Evolutionary conservation across 164 flowering plant genomes (phyloP), one percentile per base, ranked within the genome.

Genomic region (Vitis rotundifolia): DNA sequence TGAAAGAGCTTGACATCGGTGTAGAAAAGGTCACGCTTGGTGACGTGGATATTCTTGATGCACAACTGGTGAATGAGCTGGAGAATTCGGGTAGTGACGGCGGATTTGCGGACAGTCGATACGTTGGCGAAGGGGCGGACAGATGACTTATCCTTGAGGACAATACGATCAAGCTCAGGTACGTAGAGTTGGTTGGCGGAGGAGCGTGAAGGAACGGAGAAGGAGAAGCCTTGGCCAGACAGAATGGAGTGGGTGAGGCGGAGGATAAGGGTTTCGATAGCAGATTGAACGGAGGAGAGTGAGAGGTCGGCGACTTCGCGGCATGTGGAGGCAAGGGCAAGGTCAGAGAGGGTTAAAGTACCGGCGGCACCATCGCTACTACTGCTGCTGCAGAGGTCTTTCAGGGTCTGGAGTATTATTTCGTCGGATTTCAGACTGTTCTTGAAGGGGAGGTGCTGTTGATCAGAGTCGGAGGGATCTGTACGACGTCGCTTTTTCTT

Each of bases 151-250:
- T 90, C 93, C 64, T 89, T 90, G 50, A 95, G 81, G 31, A 95
- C 99, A 59, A 95, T 93, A 19, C 99, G 93, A 68, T 95, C 98
- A 60, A 95, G 94, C 76, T 95, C 95, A 22, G 99, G 98, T 47
- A 95, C 91, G 82, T 91, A 95, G 64, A 95, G 87, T 75, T 95
- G 99, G 82, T 93, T 95, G 31, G 94, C 73, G 75, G 87, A 72
- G 80, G 91, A 69, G 48, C 99, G 97, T 18, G 97, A 81, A 48
- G 99, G 99, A 63, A 93, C 85, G 71, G 76, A 71, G 87, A 87
- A 88, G 71, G 94, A 71, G 87, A 92, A 93, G 52, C 99, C 99
- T 19, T 76, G 4, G 56, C 92, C 96, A 74, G 87, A 16, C 75
- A 95, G 89, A 76, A 95, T 89, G 69, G 97, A 91, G 52, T 73